Percentiles rank a stretch among this genome's conserved stretches.
These are phyloP conservation scores for Xylariaceae sp. DNA, from an alignment of 2,329 filamentous ascomycete species.

Conservation along the genomic window DNA sequence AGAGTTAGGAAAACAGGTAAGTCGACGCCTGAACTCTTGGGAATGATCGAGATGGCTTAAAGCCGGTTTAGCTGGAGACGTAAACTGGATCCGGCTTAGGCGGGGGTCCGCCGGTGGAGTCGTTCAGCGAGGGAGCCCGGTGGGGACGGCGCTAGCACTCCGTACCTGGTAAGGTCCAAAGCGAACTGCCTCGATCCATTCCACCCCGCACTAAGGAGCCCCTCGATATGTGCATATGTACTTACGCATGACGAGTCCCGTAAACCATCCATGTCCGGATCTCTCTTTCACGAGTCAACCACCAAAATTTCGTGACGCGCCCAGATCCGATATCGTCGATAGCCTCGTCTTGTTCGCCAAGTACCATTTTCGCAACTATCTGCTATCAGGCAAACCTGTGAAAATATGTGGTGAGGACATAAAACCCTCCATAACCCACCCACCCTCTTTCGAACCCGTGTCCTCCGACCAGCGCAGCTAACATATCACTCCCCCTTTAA, in stretches of 20 bases:
- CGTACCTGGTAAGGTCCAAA: too few species aligned
- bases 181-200: not conserved
- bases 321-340: not conserved
- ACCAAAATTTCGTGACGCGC: conserved; percentile 18
- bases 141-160: too few species aligned
- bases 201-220: conserved; percentile 1
- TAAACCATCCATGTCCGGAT: not conserved
- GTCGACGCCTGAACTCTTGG: too few species aligned
- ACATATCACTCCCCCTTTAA: not conserved
- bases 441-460: not conserved
- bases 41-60: too few species aligned
- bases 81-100: too few species aligned
- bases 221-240: not conserved
- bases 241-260: not conserved
- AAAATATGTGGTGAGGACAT: conserved; percentile 19
- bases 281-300: not conserved
- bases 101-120: too few species aligned
- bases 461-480: not conserved
- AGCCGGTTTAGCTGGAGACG: too few species aligned
- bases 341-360: not conserved
- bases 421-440: not conserved
- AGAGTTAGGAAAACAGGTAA: too few species aligned
- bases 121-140: too few species aligned
- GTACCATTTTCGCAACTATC: not conserved
- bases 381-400: not conserved